A percentile compares a stretch with the other conserved stretches of the same genome.
phyloP scores from a whole-genome alignment of 2,329 filamentous ascomycete genomes.

The Bipolaris victoriae region DNA sequence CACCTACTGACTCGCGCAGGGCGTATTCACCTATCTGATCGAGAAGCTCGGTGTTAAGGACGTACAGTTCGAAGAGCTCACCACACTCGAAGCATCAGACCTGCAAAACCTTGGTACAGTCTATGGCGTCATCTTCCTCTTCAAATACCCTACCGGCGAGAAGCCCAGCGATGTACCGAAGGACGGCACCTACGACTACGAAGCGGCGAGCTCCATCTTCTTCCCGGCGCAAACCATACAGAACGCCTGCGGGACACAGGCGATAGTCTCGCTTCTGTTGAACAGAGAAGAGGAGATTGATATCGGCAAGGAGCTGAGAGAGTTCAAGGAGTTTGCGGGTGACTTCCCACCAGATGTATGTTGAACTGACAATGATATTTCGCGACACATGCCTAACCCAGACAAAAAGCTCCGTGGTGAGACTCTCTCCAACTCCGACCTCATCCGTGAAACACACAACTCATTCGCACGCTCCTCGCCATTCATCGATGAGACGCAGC shows the following conservation, averaged over 20 bases:
- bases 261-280: slow-evolving; percentile 86
- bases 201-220: slow-evolving; percentile 78
- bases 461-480: slow-evolving; percentile 87
- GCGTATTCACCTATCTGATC: slow-evolving; percentile 96
- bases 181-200: slow-evolving; percentile 81
- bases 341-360: slow-evolving; percentile 70
- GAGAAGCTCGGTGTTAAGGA: slow-evolving; percentile 89
- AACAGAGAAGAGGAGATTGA: slow-evolving; percentile 78
- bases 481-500: slow-evolving; percentile 88
- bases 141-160: slow-evolving; percentile 86
- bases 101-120: slow-evolving; percentile 68
- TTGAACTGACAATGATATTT: slow-evolving; percentile 4
- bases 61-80: slow-evolving; percentile 96
- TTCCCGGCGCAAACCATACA: slow-evolving; percentile 98
- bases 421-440: slow-evolving; percentile 69
- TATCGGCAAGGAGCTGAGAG: slow-evolving; percentile 71
- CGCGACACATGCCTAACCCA: slow-evolving; percentile 12
- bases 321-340: slow-evolving; percentile 88
- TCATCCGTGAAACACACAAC: slow-evolving; percentile 75
- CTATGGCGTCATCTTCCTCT: slow-evolving; percentile 98
- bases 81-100: slow-evolving; percentile 80
- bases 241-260: slow-evolving; percentile 97
- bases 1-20: slow-evolving; percentile 57
- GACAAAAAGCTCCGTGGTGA: slow-evolving; percentile 67
- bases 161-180: slow-evolving; percentile 69